Base-by-base conservation (phyloP, 208 protist species). In the Crithidia brevicula region DNA sequence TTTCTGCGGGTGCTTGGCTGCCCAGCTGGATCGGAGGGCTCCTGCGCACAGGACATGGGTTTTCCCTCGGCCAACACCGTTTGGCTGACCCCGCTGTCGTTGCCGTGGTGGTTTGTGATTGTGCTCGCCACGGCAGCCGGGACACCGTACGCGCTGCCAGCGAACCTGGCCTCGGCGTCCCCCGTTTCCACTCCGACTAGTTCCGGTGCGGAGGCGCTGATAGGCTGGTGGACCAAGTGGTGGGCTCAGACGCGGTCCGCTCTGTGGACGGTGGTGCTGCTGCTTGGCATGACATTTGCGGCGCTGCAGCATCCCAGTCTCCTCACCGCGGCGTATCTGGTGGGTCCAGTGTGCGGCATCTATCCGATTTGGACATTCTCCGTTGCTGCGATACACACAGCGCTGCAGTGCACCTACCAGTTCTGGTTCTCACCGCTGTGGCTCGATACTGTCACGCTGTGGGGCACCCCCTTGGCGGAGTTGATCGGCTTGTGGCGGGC, bases 341-440 rank as follows among this genome's bases (percentile, higher is more conserved):
- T 69, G 1, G 69, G 53, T 3, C 52, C 61, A 8, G 52, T 43
- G 22, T 40, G 40, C 20, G 69, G 69, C 20, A 11, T 64, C 27
- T 57, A 30, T 34, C 69, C 69, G 6, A 33, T 52, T 27, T 69
- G 69, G 61, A 75, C 51, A 4, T 45, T 69, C 16, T 6, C 33
- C 45, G 53, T 63, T 11, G 43, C 53, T 4, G 60, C 69, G 10
- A 20, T 64, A 27, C 69, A 75, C 53, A 30, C 47, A 10, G 53
- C 62, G 16, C 60, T 75, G 60, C 69, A 75, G 53, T 63, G 60
- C 49, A 49, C 60, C 34, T 75, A 75, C n/a, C 69, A 75, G 53
- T 25, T 67, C 18, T 75, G 61, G 61, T 75, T 75, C 38, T 61
- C 69, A 1, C 69, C 61, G 18, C 53, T 4, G 13, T 63, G 50